phyloP scores from a whole-genome alignment of 345 rosid species.

The Salix brachista region DNA sequence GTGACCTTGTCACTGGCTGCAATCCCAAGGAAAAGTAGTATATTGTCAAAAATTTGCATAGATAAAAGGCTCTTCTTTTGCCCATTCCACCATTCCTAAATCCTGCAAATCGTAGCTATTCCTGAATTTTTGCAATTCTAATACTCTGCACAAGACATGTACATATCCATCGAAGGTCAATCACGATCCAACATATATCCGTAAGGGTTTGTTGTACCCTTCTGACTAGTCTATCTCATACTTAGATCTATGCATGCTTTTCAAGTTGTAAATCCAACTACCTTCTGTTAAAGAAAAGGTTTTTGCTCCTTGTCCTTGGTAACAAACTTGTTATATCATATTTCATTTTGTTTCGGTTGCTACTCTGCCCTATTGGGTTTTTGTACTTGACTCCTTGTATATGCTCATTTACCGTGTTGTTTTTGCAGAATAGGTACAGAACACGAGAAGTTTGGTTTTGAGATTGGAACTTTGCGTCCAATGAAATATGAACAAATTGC shows the following conservation, averaged over 20 bases:
- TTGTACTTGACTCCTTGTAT: neutral
- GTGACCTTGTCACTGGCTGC: neutral
- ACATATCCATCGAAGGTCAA: neutral
- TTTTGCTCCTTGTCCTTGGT: neutral
- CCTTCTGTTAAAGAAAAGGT: neutral
- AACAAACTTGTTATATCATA: neutral
- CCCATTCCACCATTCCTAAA: neutral
- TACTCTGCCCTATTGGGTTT: neutral
- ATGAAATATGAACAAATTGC: conserved; percentile 95
- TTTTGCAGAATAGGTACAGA: conserved; percentile 92
- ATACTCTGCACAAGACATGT: neutral
- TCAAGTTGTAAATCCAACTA: neutral
- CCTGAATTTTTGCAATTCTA: neutral
- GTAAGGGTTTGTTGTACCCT: neutral
- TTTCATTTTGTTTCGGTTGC: neutral
- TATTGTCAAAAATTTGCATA: neutral
- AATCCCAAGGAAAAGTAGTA: neutral
- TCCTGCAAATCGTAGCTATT: neutral
- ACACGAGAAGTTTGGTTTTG: conserved; percentile 98
- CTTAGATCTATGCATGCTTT: neutral
- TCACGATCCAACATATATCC: neutral
- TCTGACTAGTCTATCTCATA: neutral
- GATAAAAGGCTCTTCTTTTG: neutral
- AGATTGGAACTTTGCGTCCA: conserved; percentile 63
- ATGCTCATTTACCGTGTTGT: neutral